Percentiles rank a stretch among this genome's conserved stretches.
Evolutionary conservation across 1,284 basidiomycete genomes (phyloP).

Genomic region (Malassezia pachydermatis): DNA sequence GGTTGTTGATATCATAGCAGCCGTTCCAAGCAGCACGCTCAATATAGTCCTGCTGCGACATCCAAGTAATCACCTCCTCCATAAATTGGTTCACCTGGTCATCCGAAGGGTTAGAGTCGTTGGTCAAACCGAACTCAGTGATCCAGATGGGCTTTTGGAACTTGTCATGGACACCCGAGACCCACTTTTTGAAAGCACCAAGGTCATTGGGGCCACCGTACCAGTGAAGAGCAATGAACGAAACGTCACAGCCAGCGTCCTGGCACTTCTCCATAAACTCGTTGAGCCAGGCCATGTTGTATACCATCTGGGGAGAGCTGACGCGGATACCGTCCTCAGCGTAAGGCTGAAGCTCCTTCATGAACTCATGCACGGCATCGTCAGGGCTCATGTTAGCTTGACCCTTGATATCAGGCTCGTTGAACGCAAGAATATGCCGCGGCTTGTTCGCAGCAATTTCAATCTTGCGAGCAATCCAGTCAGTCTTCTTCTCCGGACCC

Average conservation of each 20-base stretch:
- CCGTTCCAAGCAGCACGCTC: constrained; percentile 39
- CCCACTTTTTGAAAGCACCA: constrained; percentile 30
- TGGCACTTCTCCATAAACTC: constrained; percentile 32
- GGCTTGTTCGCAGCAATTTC: constrained; percentile 23
- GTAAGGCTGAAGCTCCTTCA: constrained; percentile 35
- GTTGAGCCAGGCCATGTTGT: constrained; percentile 37
- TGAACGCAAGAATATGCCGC: constrained; percentile 30
- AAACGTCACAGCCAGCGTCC: constrained; percentile 27
- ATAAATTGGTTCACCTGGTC: constrained; percentile 30
- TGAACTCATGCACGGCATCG: constrained; percentile 30
- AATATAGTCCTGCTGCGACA: constrained; percentile 26
- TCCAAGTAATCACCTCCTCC: constrained; percentile 25
- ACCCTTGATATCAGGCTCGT: constrained; percentile 39
- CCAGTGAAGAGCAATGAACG: constrained; percentile 44
- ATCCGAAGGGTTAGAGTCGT: constrained; percentile 20
- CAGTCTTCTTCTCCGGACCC: constrained; percentile 27
- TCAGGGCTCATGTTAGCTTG: constrained; percentile 30
- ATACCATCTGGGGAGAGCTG: constrained; percentile 40
- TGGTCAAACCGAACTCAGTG: constrained; percentile 43
- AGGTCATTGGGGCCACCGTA: constrained; percentile 37
- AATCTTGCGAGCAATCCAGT: constrained; percentile 30
- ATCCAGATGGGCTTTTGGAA: constrained; percentile 34
- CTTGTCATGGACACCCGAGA: constrained; percentile 24
- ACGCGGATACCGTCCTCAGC: constrained; percentile 34
- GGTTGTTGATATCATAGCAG: constrained; percentile 27